Evolutionary conservation across 129 eudicot species (phyloP).

Genomic region (Helianthus tuberosus): DNA sequence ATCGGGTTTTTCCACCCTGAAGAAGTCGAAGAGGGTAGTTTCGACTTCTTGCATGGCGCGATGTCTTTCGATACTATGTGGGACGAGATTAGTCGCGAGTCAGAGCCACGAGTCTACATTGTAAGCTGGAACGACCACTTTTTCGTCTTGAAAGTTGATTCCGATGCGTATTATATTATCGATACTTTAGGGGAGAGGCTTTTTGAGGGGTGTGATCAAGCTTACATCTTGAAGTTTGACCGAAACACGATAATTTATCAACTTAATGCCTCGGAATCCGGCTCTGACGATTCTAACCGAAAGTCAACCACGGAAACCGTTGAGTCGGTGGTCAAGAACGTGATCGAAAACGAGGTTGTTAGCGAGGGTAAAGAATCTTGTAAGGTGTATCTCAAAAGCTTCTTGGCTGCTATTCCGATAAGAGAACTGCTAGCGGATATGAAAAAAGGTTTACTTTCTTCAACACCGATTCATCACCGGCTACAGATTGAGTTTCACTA

Average conservation of each 20-base stretch:
- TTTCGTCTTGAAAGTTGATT: constrained; percentile 73
- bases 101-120: constrained; percentile 59
- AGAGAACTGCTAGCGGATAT: constrained; percentile 69
- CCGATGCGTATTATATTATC: constrained; percentile 57
- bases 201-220: constrained; percentile 68
- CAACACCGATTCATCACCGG: constrained; percentile 59
- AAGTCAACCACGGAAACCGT: constrained; percentile 9
- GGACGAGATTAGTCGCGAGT: constrained; percentile 56
- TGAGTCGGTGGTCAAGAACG: background rate
- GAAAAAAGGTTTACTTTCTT: constrained; percentile 59
- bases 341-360: constrained; percentile 30
- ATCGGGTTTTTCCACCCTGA: constrained; percentile 66
- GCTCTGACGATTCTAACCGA: constrained; percentile 6
- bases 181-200: constrained; percentile 79
- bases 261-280: background rate
- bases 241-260: constrained; percentile 10
- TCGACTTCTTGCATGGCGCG: constrained; percentile 50
- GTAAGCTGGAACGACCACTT: constrained; percentile 99
- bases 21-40: constrained; percentile 45
- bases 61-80: constrained; percentile 61
- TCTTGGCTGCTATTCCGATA: constrained; percentile 80
- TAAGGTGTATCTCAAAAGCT: constrained; percentile 67
- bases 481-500: constrained; percentile 78
- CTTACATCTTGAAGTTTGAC: constrained; percentile 71
- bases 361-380: constrained; percentile 71